A percentile compares a stretch with the other conserved stretches of the same genome.
phyloP scores from a whole-genome alignment of 31 red algal species.

The Porphyra umbilicalis region DNA sequence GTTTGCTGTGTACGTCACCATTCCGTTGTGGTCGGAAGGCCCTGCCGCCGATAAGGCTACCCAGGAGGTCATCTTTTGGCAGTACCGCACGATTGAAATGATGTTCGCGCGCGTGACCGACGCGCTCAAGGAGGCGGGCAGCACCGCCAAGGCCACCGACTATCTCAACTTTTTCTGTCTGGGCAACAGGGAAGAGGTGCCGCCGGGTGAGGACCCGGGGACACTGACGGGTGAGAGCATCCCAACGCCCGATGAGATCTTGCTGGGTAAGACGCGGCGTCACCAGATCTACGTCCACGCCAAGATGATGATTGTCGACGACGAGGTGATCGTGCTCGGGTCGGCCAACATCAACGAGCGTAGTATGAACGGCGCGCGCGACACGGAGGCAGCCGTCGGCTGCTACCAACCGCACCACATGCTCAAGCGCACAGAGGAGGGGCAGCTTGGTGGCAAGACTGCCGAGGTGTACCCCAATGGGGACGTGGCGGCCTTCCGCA shows the following conservation, averaged over 20 bases:
- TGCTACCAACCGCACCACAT: slow-evolving; percentile 31
- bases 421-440: not conserved
- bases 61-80: slow-evolving; percentile 54
- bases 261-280: slow-evolving; percentile 14
- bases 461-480: slow-evolving; percentile 26
- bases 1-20: slow-evolving; percentile 42
- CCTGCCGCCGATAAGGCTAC: slow-evolving; percentile 21
- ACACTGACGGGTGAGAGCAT: not conserved
- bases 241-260: slow-evolving; percentile 27
- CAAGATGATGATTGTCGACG: slow-evolving; percentile 55
- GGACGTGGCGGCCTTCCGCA: slow-evolving; percentile 45
- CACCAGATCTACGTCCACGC: slow-evolving; percentile 51
- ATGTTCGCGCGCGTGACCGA: slow-evolving; percentile 39
- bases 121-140: slow-evolving; percentile 26
- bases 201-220: not conserved
- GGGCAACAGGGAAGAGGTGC: slow-evolving; percentile 29
- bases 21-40: slow-evolving; percentile 60
- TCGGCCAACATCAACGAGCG: slow-evolving; percentile 65
- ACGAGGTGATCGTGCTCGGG: slow-evolving; percentile 34
- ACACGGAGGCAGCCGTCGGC: slow-evolving; percentile 47
- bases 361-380: slow-evolving; percentile 52
- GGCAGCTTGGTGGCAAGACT: not conserved
- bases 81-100: slow-evolving; percentile 58
- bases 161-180: slow-evolving; percentile 52
- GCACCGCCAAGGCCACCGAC: slow-evolving; percentile 30